Base-by-base conservation (phyloP, 192 early-diverging fungal genomes). In the Podila horticola region DNA sequence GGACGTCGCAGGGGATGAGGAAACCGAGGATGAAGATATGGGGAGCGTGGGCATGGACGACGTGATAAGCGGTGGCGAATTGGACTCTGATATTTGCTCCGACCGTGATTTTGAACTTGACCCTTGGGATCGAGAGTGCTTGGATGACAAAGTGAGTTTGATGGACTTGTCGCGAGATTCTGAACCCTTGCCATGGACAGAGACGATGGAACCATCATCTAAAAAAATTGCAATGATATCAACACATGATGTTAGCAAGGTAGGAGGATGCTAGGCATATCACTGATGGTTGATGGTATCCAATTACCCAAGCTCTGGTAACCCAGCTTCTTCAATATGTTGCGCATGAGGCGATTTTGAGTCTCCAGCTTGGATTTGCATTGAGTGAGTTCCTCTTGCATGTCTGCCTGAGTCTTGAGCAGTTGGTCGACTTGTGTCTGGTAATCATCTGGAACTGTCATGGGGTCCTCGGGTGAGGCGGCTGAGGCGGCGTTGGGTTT, bases 331-430 rank as follows among this genome's bases (percentile, higher is more conserved):
- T 77, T 79, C 62, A 87, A 57, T 24, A 87, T 69, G 48, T 72
- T 72, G 33, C 82, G 77, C 26, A 85, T 33, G 31, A 88, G 38
- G 26, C 49, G 29, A 31, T 85, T 84, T 38, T 88, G 83, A 1
- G 68, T 58, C 20, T 67, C 64, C 64, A 88, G 69, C 29, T 67
- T 84, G 41, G 76, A 74, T 58, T 72, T 79, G 71, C 74, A 86
- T 26, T 68, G 63, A 11, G 13, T 34, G 15, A 88, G 66, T 73
- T 88, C 69, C 20, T 85, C 71, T 34, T 79, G 67, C 73, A 75
- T 83, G 29, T 83, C 81, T 17, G 22, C 29, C 26, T 83, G 81
- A 4, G 38, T 65, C 26, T 70, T 74, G 10, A 64, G 33, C 70
- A 83, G 67, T 30, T 58, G 45, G 8, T 71, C 68, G 11, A 83